Conservation (phyloP, 768 basidiomycete genomes). For the Termitomyces sp. region DNA sequence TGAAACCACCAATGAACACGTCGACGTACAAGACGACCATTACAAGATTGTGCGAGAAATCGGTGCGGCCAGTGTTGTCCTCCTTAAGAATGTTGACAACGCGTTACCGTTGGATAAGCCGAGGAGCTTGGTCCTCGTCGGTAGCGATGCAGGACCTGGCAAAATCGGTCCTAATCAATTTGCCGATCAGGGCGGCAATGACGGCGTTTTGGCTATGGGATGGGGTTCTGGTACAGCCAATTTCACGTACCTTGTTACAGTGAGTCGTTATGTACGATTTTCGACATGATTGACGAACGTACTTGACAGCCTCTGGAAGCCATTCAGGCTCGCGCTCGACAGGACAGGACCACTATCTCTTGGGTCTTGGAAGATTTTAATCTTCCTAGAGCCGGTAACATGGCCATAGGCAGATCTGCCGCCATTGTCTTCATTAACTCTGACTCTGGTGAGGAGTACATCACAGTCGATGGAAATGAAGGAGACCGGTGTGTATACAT, state of each 20-base stretch:
- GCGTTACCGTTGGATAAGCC: slow-evolving; percentile 57
- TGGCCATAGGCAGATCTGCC: slow-evolving; percentile 47
- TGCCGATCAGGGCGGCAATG: slow-evolving; percentile 53
- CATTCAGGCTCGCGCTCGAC: slow-evolving; percentile 66
- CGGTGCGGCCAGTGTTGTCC: slow-evolving; percentile 66
- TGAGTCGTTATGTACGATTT: slow-evolving; percentile 24
- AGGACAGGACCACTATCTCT: slow-evolving; percentile 57
- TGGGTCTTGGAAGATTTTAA: slow-evolving; percentile 74
- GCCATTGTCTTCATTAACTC: slow-evolving; percentile 79
- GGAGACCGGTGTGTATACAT: slow-evolving; percentile 52
- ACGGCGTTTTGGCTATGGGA: slow-evolving; percentile 82
- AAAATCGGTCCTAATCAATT: slow-evolving; percentile 68
- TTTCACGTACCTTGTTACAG: slow-evolving; percentile 76
- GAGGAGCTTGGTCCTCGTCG: slow-evolving; percentile 54
- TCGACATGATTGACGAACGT: not conserved
- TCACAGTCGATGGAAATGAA: slow-evolving; percentile 73
- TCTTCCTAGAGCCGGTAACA: slow-evolving; percentile 39
- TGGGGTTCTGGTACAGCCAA: slow-evolving; percentile 87
- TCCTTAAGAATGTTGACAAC: slow-evolving; percentile 65
- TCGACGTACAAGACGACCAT: slow-evolving; percentile 71
- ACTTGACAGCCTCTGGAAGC: slow-evolving; percentile 65
- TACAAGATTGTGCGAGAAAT: slow-evolving; percentile 63
- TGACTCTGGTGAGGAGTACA: slow-evolving; percentile 82
- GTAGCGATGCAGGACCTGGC: slow-evolving; percentile 62
- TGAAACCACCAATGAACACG: slow-evolving; percentile 48